These are phyloP conservation scores for Ceratocystis cubensis DNA, from an alignment of 2,329 filamentous ascomycete species.

Conservation along the genomic window DNA sequence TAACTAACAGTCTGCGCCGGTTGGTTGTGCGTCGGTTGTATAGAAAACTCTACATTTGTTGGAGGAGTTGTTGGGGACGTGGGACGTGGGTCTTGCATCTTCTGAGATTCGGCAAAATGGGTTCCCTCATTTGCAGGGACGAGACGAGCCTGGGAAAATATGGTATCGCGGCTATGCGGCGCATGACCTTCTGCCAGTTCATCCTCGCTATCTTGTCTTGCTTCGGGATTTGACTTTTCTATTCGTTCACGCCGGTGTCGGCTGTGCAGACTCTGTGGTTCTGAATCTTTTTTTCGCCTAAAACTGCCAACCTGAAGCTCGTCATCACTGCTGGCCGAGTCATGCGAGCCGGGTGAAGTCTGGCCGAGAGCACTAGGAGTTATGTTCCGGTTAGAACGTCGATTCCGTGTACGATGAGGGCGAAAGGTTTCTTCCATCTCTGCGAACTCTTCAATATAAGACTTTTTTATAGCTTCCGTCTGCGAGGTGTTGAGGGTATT, in stretches of 20 bases:
- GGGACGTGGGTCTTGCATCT: background rate
- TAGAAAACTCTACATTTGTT: background rate
- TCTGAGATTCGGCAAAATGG: background rate
- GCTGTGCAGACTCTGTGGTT: background rate
- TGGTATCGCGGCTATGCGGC: background rate
- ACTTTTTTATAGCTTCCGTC: background rate
- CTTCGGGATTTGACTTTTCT: background rate
- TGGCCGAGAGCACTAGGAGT: background rate
- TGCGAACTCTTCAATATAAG: conserved; percentile 1
- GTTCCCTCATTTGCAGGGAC: background rate
- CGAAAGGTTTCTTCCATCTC: conserved; percentile 1
- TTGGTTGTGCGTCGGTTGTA: background rate
- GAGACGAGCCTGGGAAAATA: background rate
- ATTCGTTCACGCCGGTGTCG: background rate
- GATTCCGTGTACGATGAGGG: conserved; percentile 2
- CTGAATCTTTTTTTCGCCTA: background rate
- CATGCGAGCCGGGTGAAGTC: background rate
- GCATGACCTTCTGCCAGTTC: conserved; percentile 4
- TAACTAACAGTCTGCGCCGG: background rate
- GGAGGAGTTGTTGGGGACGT: background rate
- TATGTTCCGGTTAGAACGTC: background rate
- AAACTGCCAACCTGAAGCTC: conserved; percentile 8
- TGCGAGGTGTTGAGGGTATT: background rate
- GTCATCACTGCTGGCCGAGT: conserved; percentile 9
- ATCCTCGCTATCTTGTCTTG: conserved; percentile 11